These are phyloP conservation scores for Solanum hybrid DNA, from an alignment of 305 asterid genomes.

Conservation along the genomic window DNA sequence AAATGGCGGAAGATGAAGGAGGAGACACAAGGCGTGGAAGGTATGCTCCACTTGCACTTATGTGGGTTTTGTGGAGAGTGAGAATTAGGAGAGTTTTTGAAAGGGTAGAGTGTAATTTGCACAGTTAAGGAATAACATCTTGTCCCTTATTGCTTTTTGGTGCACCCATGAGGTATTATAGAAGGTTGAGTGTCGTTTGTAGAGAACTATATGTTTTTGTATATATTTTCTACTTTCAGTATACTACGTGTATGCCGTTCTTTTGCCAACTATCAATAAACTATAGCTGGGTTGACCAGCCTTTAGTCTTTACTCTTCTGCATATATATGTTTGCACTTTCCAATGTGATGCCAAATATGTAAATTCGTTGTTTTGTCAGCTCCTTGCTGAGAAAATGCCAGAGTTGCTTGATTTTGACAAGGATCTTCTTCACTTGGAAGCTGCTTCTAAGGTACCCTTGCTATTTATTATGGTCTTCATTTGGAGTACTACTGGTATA, in stretches of 20 bases:
- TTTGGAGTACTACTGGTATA: conserved; percentile 5
- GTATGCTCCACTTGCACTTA: background rate
- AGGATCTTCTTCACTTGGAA: conserved; percentile 88
- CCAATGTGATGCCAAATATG: background rate
- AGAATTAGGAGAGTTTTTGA: background rate
- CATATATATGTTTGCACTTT: background rate
- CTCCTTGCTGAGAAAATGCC: conserved; percentile 87
- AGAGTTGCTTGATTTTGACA: conserved; percentile 81
- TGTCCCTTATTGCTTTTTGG: background rate
- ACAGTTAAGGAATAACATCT: background rate
- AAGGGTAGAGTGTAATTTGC: background rate
- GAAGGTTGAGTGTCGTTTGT: background rate
- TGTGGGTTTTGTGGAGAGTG: background rate
- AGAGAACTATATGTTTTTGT: background rate
- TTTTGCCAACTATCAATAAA: background rate
- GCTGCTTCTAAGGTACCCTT: conserved; percentile 86
- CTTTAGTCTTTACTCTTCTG: background rate
- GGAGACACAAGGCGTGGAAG: background rate
- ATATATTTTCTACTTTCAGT: background rate
- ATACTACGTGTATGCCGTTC: background rate
- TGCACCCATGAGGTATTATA: background rate
- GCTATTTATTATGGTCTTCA: conserved; percentile 5
- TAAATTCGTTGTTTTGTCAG: conserved; percentile 21
- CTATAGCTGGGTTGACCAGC: background rate
- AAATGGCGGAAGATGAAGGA: background rate